Evolutionary conservation across 805 yeast genomes (phyloP).

Genomic region (Candida ipomoeae): DNA sequence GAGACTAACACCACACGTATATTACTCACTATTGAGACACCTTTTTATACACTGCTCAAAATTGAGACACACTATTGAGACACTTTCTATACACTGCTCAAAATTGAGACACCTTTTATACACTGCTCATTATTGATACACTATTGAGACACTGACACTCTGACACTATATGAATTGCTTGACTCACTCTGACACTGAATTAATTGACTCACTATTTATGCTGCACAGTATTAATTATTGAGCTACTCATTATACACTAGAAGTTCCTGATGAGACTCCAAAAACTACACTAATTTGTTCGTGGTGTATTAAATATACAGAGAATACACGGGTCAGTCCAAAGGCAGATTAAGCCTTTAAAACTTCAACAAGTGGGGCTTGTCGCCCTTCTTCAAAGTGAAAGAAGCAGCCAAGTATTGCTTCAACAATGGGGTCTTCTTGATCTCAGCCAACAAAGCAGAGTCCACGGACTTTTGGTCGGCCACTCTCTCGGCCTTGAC

Average conservation of each 20-base stretch:
- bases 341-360: slow-evolving; percentile 42
- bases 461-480: slow-evolving; percentile 95
- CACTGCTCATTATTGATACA: too few relatives aligned
- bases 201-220: too few relatives aligned
- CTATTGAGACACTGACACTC: too few relatives aligned
- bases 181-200: too few relatives aligned
- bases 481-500: slow-evolving; percentile 90
- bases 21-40: too few relatives aligned
- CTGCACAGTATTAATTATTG: not conserved
- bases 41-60: too few relatives aligned
- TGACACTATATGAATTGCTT: too few relatives aligned
- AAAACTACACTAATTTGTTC: slow-evolving; percentile 5
- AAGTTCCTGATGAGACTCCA: not conserved
- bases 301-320: slow-evolving; percentile 21
- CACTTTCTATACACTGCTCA: too few relatives aligned
- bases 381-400: slow-evolving; percentile 98
- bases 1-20: too few relatives aligned
- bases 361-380: slow-evolving; percentile 97
- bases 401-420: slow-evolving; percentile 92
- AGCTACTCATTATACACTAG: not conserved
- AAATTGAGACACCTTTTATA: too few relatives aligned
- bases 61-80: too few relatives aligned
- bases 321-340: slow-evolving; percentile 2
- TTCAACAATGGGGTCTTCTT: slow-evolving; percentile 96
- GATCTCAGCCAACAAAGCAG: slow-evolving; percentile 87